These are phyloP conservation scores for Ceratobasidium papillatum DNA, from an alignment of 1,284 basidiomycete genomes.

Conservation along the genomic window DNA sequence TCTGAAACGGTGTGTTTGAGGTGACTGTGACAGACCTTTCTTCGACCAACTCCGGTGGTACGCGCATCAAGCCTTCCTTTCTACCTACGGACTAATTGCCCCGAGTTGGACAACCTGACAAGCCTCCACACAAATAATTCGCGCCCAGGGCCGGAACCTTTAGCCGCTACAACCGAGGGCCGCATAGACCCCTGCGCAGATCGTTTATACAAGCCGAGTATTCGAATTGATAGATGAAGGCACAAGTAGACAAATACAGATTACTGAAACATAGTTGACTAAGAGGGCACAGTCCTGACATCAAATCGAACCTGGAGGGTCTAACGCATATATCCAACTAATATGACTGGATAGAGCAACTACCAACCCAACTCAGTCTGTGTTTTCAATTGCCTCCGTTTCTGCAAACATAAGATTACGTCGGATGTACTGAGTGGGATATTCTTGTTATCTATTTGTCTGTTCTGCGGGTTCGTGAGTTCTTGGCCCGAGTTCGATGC, in stretches of 20 bases:
- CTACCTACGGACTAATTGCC: neutral
- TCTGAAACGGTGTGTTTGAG: neutral
- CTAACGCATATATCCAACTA: slow-evolving; percentile 14
- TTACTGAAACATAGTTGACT: neutral
- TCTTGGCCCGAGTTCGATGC: neutral
- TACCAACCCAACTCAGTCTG: neutral
- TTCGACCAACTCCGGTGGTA: neutral
- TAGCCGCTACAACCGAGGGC: neutral
- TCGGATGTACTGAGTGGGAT: neutral
- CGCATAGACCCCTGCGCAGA: neutral
- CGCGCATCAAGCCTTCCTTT: neutral
- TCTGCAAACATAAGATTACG: neutral
- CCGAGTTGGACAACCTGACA: neutral
- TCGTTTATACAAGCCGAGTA: neutral
- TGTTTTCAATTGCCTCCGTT: neutral
- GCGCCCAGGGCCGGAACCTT: neutral
- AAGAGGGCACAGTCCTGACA: slow-evolving; percentile 1
- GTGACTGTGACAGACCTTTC: neutral
- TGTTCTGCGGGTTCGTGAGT: neutral
- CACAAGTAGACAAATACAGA: neutral
- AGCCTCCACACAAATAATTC: neutral
- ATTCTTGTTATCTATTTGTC: neutral
- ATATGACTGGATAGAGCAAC: slow-evolving; percentile 18
- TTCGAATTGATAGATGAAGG: neutral
- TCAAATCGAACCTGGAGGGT: slow-evolving; percentile 1